Conservation (phyloP, 2,329 filamentous ascomycete genomes). For the Pyrenophora seminiperda region DNA sequence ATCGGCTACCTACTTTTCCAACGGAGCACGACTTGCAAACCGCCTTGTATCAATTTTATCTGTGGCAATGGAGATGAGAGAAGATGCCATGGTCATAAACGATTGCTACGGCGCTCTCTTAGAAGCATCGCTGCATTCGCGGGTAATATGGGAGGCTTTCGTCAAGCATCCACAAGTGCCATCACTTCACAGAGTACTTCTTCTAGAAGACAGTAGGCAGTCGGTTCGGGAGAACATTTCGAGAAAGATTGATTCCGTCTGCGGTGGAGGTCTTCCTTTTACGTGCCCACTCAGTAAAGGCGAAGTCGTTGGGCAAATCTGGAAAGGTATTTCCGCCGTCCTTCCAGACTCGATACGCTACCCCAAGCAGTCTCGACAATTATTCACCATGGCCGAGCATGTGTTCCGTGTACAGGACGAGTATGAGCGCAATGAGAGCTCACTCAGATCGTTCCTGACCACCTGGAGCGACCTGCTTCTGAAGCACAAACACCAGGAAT, state of each 20-base stretch:
- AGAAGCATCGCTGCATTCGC: constrained; percentile 46
- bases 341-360: constrained; percentile 35
- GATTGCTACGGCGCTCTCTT: constrained; percentile 42
- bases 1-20: constrained; percentile 42
- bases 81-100: constrained; percentile 23
- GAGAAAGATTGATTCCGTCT: constrained; percentile 42
- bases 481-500: constrained; percentile 39
- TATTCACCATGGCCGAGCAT: constrained; percentile 45
- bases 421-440: constrained; percentile 37
- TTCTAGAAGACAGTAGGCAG: constrained; percentile 33
- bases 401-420: constrained; percentile 46
- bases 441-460: constrained; percentile 34
- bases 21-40: constrained; percentile 35
- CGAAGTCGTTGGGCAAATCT: constrained; percentile 44
- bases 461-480: constrained; percentile 45
- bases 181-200: constrained; percentile 38
- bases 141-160: constrained; percentile 43
- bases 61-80: constrained; percentile 23
- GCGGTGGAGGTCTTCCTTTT: constrained; percentile 42
- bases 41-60: constrained; percentile 39
- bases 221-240: constrained; percentile 35
- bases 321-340: constrained; percentile 39
- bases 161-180: constrained; percentile 25
- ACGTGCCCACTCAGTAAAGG: constrained; percentile 35
- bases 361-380: constrained; percentile 35